phyloP scores from a whole-genome alignment of 441 rosid genomes.

The Syzygium malaccense region DNA sequence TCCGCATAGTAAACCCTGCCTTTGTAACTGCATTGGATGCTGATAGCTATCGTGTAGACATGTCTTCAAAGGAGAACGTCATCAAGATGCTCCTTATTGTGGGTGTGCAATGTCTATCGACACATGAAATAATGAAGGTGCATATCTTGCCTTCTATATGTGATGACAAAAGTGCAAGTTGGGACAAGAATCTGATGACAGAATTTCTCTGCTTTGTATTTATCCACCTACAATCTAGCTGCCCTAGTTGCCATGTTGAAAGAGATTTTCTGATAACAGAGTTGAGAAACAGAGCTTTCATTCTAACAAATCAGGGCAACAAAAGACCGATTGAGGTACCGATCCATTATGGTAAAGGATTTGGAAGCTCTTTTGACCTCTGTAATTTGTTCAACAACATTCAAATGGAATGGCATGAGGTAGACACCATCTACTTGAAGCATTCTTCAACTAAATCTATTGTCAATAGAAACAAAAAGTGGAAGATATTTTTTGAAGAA shows the following conservation, averaged over 20 bases:
- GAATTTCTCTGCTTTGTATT: constrained; percentile 88
- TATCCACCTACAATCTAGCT: constrained; percentile 78
- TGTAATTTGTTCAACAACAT: constrained; percentile 39
- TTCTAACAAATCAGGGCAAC: constrained; percentile 73
- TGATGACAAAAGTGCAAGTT: constrained; percentile 19
- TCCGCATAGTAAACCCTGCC: constrained; percentile 58
- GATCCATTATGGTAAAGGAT: constrained; percentile 72
- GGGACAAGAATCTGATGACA: constrained; percentile 36
- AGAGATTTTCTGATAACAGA: constrained; percentile 50
- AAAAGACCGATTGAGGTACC: constrained; percentile 45
- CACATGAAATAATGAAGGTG: constrained; percentile 78
- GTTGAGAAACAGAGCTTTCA: constrained; percentile 54
- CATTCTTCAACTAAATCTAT: constrained; percentile 57
- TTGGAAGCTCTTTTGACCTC: constrained; percentile 56
- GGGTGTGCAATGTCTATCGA: constrained; percentile 80
- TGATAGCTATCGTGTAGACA: constrained; percentile 18
- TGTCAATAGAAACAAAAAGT: constrained; percentile 38
- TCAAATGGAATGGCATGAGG: constrained; percentile 72
- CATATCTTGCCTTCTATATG: constrained; percentile 71
- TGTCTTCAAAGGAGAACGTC: constrained; percentile 32
- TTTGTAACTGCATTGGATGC: constrained; percentile 43
- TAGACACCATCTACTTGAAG: constrained; percentile 57
- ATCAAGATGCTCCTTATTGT: constrained; percentile 57
- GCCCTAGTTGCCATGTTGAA: constrained; percentile 56
- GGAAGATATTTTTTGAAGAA: constrained; percentile 87